These are phyloP conservation scores for Sordariomycetes sp. DNA, from an alignment of 2,329 filamentous ascomycete genomes.

Conservation along the genomic window DNA sequence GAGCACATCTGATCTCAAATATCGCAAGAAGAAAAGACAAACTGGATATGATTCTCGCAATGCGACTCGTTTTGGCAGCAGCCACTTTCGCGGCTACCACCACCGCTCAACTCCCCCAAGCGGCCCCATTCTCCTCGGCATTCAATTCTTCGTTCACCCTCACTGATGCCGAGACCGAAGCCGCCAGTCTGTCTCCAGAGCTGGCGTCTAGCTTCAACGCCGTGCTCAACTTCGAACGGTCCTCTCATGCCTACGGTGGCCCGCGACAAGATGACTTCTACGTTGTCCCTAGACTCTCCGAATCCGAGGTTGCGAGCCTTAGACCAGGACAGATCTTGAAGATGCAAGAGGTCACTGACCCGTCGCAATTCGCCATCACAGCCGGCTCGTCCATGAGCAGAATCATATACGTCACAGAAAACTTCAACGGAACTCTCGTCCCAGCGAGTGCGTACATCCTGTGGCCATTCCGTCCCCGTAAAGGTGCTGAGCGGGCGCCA, in stretches of 20 bases:
- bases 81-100: too few species aligned
- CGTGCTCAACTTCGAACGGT: conserved; percentile 7
- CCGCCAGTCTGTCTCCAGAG: not conserved
- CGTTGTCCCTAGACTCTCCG: not conserved
- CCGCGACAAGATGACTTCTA: conserved; percentile 10
- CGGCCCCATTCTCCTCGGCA: too few species aligned
- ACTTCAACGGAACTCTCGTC: conserved; percentile 28
- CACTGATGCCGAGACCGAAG: conserved; percentile 3
- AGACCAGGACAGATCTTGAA: conserved; percentile 7
- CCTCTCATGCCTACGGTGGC: conserved; percentile 8
- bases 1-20: too few species aligned
- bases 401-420: conserved; percentile 33
- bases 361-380: conserved; percentile 2
- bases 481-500: conserved; percentile 6
- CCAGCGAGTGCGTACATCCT: conserved; percentile 37
- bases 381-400: conserved; percentile 22
- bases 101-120: too few species aligned
- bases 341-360: conserved; percentile 7
- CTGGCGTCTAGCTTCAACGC: conserved; percentile 5
- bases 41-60: too few species aligned
- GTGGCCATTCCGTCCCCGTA: conserved; percentile 26
- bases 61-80: too few species aligned
- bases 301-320: not conserved
- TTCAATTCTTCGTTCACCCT: conserved; percentile 11
- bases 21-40: too few species aligned